Evolutionary conservation across 768 basidiomycete species (phyloP).

Genomic region (Omphalotus guepiniiformis): DNA sequence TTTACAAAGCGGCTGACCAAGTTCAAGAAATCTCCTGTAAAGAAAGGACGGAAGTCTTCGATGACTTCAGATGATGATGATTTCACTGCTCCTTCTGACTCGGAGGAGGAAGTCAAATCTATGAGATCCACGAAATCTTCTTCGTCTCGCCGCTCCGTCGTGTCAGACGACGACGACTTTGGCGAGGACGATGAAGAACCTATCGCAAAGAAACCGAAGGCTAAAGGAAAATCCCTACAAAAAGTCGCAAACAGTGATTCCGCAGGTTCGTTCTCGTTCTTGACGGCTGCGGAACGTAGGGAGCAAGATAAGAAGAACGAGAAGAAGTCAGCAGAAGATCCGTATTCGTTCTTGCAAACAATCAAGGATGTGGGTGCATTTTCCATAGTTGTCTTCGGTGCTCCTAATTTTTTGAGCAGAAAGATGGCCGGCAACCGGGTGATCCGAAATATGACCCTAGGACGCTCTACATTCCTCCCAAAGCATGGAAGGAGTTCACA

Average conservation of each 20-base stretch:
- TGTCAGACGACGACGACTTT: constrained; percentile 32
- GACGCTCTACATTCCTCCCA: constrained; percentile 75
- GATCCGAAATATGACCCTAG: constrained; percentile 88
- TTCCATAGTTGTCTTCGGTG: neutral
- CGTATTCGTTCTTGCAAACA: constrained; percentile 72
- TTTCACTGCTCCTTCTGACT: constrained; percentile 67
- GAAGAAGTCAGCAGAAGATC: constrained; percentile 75
- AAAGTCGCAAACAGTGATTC: constrained; percentile 15
- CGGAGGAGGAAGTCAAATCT: constrained; percentile 51
- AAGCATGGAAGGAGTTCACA: constrained; percentile 79
- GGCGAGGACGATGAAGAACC: constrained; percentile 38
- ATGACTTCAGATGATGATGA: constrained; percentile 54
- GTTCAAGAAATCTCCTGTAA: constrained; percentile 61
- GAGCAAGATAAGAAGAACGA: constrained; percentile 74
- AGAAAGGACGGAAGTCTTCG: constrained; percentile 40
- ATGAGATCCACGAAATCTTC: constrained; percentile 45
- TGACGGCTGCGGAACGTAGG: constrained; percentile 81
- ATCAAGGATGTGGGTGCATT: constrained; percentile 57
- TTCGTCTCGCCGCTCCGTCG: constrained; percentile 35
- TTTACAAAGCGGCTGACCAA: constrained; percentile 59
- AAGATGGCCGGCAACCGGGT: constrained; percentile 73
- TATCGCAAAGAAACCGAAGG: constrained; percentile 27
- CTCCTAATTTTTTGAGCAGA: constrained; percentile 40
- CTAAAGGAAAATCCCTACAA: constrained; percentile 27
- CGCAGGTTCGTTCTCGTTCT: constrained; percentile 42